Conservation (phyloP, 169 alveolate genomes). For the Babesia bovis region DNA sequence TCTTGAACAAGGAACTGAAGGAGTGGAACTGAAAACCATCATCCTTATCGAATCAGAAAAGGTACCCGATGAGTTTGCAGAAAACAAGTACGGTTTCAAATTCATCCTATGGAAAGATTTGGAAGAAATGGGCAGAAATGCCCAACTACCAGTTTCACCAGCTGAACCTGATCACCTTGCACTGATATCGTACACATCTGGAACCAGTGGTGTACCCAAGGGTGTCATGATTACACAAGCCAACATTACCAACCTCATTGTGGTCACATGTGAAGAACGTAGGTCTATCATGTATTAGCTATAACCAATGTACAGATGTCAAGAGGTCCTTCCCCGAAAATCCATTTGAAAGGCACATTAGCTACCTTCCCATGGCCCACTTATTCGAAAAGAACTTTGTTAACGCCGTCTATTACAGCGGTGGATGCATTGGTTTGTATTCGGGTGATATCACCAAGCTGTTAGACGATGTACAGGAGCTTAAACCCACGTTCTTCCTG, state of each 20-base stretch:
- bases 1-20: constrained; percentile 48
- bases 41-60: constrained; percentile 28
- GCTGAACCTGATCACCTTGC: constrained; percentile 77
- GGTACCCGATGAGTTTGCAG: constrained; percentile 19
- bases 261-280: constrained; percentile 38
- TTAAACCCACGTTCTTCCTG: constrained; percentile 92
- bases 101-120: constrained; percentile 69
- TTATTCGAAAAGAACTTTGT: constrained; percentile 88
- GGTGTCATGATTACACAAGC: constrained; percentile 94
- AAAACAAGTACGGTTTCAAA: constrained; percentile 15
- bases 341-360: constrained; percentile 45
- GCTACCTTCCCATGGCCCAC: constrained; percentile 94
- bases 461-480: constrained; percentile 87
- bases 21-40: constrained; percentile 16
- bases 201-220: constrained; percentile 97
- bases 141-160: constrained; percentile 64
- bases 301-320: background rate
- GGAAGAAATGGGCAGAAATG: constrained; percentile 55
- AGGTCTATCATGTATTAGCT: background rate
- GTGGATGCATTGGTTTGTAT: constrained; percentile 85
- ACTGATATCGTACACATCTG: constrained; percentile 95
- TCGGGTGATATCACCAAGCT: constrained; percentile 88
- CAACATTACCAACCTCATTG: constrained; percentile 52
- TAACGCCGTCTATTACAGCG: constrained; percentile 69
- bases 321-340: constrained; percentile 24